These are phyloP conservation scores for Neoboletus brunneissimus DNA, from an alignment of 768 basidiomycete species.

Conservation along the genomic window DNA sequence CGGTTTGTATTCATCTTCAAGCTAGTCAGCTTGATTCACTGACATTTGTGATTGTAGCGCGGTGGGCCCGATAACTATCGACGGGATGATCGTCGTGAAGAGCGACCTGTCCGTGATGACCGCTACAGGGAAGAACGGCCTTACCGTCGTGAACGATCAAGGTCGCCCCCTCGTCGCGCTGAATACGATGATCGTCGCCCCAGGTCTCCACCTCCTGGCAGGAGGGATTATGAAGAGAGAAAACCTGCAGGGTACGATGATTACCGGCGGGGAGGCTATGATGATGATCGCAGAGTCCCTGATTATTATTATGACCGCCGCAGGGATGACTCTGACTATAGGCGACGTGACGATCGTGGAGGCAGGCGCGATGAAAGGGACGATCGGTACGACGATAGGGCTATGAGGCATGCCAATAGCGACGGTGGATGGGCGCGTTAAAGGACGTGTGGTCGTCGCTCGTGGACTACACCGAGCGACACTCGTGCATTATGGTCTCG, in stretches of 20 bases:
- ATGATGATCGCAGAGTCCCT: slow-evolving; percentile 81
- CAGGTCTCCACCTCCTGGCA: slow-evolving; percentile 73
- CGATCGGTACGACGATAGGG: slow-evolving; percentile 75
- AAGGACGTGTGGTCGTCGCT: slow-evolving; percentile 42
- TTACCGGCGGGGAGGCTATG: slow-evolving; percentile 73
- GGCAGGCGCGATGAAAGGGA: slow-evolving; percentile 83
- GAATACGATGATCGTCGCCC: slow-evolving; percentile 75
- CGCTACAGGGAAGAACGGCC: slow-evolving; percentile 54
- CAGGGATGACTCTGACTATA: slow-evolving; percentile 69
- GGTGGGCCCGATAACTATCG: slow-evolving; percentile 70
- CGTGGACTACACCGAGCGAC: slow-evolving; percentile 32
- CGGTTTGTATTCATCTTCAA: slow-evolving; percentile 40
- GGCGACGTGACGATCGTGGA: slow-evolving; percentile 61
- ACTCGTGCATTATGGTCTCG: slow-evolving; percentile 37
- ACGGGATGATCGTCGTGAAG: slow-evolving; percentile 69
- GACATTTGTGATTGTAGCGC: slow-evolving; percentile 41
- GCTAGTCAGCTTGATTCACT: not conserved
- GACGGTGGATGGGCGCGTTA: slow-evolving; percentile 76
- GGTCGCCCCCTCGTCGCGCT: slow-evolving; percentile 72
- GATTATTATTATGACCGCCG: slow-evolving; percentile 86
- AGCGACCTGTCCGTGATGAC: slow-evolving; percentile 52
- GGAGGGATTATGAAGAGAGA: slow-evolving; percentile 80
- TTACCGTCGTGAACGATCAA: slow-evolving; percentile 76
- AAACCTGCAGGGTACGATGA: slow-evolving; percentile 93
- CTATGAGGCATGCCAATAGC: slow-evolving; percentile 70